Conservation (phyloP, 805 yeast genomes). For the Kregervanrija fluxuum region DNA sequence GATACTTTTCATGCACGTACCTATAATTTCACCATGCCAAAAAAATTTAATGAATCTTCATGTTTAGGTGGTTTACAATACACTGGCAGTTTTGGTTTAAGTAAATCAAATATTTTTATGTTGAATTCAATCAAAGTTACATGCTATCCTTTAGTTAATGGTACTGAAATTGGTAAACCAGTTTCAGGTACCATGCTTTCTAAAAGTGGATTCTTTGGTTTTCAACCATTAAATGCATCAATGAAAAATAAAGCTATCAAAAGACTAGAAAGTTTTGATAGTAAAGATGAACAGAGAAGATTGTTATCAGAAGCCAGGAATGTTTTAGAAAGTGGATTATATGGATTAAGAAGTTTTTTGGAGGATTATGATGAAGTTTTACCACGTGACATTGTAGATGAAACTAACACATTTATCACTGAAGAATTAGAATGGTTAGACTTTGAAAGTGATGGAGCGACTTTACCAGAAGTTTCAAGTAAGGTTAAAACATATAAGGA, state of each 20-base stretch:
- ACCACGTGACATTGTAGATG: slow-evolving; percentile 33
- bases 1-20: slow-evolving; percentile 3
- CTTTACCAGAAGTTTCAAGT: slow-evolving; percentile 30
- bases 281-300: slow-evolving; percentile 47
- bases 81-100: slow-evolving; percentile 13
- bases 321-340: slow-evolving; percentile 64
- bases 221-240: slow-evolving; percentile 42
- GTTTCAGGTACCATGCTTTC: slow-evolving; percentile 14
- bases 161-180: slow-evolving; percentile 1
- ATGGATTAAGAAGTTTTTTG: slow-evolving; percentile 54
- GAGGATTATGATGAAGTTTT: slow-evolving; percentile 44
- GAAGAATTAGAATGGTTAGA: slow-evolving; percentile 74
- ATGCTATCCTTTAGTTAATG: slow-evolving; percentile 12
- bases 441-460: slow-evolving; percentile 52
- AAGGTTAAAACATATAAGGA: slow-evolving; percentile 27
- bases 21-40: slow-evolving; percentile 15
- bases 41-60: slow-evolving; percentile 25
- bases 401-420: slow-evolving; percentile 31
- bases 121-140: slow-evolving; percentile 35
- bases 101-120: slow-evolving; percentile 34
- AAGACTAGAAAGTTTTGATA: slow-evolving; percentile 46
- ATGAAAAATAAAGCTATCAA: slow-evolving; percentile 38
- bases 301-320: slow-evolving; percentile 56
- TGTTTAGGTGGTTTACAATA: slow-evolving; percentile 34
- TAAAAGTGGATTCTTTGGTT: slow-evolving; percentile 30